phyloP scores from a whole-genome alignment of 305 asterid genomes.

The Striga hermonthica region DNA sequence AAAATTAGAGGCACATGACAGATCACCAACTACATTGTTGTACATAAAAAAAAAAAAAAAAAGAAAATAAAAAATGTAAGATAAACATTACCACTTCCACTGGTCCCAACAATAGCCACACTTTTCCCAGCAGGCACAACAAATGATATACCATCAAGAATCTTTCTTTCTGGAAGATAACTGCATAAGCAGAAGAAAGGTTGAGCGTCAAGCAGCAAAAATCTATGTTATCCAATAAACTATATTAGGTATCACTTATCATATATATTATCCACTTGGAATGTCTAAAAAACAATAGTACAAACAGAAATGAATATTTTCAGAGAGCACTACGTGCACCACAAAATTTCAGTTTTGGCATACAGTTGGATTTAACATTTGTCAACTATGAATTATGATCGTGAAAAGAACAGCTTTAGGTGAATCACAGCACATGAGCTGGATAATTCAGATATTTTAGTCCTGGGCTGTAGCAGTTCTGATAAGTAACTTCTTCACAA shows the following conservation, averaged over 20 bases:
- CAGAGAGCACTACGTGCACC: too few species aligned
- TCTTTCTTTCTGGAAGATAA: slow-evolving; percentile 83
- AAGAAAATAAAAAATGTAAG: slow-evolving; percentile 19
- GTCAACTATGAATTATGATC: too few species aligned
- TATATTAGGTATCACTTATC: too few species aligned
- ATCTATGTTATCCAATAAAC: background rate
- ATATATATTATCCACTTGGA: too few species aligned
- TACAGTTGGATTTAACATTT: too few species aligned
- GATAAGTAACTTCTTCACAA: background rate
- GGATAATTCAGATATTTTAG: background rate
- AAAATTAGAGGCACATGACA: slow-evolving; percentile 6
- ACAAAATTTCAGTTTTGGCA: too few species aligned
- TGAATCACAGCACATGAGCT: background rate
- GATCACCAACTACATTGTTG: slow-evolving; percentile 22
- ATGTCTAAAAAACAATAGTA: too few species aligned
- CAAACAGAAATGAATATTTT: too few species aligned
- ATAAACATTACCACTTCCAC: slow-evolving; percentile 86
- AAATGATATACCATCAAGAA: slow-evolving; percentile 88
- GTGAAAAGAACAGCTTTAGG: too few species aligned
- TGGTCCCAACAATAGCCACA: slow-evolving; percentile 98
- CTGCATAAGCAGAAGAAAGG: slow-evolving; percentile 42
- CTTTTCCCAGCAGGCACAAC: slow-evolving; percentile 95
- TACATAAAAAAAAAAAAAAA: slow-evolving; percentile 22
- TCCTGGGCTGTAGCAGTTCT: background rate
- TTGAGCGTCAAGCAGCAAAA: slow-evolving; percentile 29